These are phyloP conservation scores for Pythium myriotylum DNA, from an alignment of 352 stramenopile species.

Conservation along the genomic window DNA sequence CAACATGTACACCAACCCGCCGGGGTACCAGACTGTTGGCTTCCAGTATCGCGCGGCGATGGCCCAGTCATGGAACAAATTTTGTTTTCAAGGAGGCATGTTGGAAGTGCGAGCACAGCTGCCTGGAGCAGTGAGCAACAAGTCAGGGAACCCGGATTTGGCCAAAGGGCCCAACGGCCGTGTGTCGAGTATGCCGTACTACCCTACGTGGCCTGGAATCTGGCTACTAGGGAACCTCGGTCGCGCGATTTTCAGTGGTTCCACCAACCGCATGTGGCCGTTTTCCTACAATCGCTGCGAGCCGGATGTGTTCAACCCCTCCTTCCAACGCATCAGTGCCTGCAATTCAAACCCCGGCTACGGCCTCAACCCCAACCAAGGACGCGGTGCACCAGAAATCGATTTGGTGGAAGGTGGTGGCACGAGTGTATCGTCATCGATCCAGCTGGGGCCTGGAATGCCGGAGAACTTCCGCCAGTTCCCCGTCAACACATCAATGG, in stretches of 20 bases:
- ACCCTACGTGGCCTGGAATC: slow-evolving; percentile 88
- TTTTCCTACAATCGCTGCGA: slow-evolving; percentile 92
- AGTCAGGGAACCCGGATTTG: slow-evolving; percentile 24
- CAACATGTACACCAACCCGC: slow-evolving; percentile 52
- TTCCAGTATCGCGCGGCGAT: slow-evolving; percentile 62
- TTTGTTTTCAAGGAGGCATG: slow-evolving; percentile 93
- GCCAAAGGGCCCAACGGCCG: slow-evolving; percentile 27
- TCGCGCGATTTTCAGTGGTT: slow-evolving; percentile 88
- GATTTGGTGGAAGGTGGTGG: slow-evolving; percentile 82
- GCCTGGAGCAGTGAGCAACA: slow-evolving; percentile 70
- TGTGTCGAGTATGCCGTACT: slow-evolving; percentile 36
- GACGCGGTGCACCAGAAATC: slow-evolving; percentile 66
- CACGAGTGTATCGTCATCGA: slow-evolving; percentile 58
- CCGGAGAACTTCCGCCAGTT: slow-evolving; percentile 24
- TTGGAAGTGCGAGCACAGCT: slow-evolving; percentile 88
- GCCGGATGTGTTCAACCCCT: slow-evolving; percentile 31
- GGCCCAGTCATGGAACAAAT: slow-evolving; percentile 94
- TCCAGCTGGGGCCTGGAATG: slow-evolving; percentile 58
- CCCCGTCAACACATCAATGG: not conserved
- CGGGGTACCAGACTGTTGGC: slow-evolving; percentile 29
- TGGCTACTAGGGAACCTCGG: slow-evolving; percentile 95
- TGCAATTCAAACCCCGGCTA: slow-evolving; percentile 92
- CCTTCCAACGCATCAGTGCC: slow-evolving; percentile 56
- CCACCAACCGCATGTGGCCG: slow-evolving; percentile 92
- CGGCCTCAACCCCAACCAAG: slow-evolving; percentile 68